Conservation (phyloP, 768 basidiomycete species). For the Pulveroboletus ravenelii region DNA sequence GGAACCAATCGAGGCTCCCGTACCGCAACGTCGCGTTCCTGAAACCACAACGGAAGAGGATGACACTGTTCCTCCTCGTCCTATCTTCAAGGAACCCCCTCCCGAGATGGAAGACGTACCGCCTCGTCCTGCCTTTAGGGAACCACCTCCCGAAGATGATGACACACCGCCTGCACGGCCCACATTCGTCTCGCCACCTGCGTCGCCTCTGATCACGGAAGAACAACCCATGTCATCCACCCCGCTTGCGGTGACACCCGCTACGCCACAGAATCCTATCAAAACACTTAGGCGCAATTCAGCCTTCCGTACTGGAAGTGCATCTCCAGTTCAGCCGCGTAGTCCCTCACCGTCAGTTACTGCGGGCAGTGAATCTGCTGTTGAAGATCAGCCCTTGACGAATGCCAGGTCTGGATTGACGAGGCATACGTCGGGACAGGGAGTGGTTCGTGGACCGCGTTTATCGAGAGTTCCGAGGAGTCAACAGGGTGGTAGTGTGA, state of each 20-base stretch:
- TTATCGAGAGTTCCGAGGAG: constrained; percentile 45
- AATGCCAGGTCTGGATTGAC: constrained; percentile 34
- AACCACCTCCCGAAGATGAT: constrained; percentile 58
- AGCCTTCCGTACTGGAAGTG: constrained; percentile 32
- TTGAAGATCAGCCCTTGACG: constrained; percentile 34
- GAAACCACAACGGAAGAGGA: constrained; percentile 12
- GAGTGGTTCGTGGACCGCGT: constrained; percentile 45
- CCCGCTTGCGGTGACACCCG: constrained; percentile 37
- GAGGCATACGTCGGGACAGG: constrained; percentile 44
- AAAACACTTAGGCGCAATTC: constrained; percentile 33
- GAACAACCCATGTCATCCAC: constrained; percentile 26
- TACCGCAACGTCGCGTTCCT: not conserved
- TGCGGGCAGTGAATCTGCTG: constrained; percentile 24
- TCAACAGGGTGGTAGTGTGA: constrained; percentile 42
- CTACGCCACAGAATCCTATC: constrained; percentile 54
- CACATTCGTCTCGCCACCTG: constrained; percentile 17
- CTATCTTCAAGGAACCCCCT: constrained; percentile 60
- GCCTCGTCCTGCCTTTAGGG: constrained; percentile 51
- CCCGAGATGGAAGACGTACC: constrained; percentile 34
- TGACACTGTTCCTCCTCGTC: constrained; percentile 29
- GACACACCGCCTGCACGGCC: constrained; percentile 26
- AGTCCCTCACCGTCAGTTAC: constrained; percentile 40
- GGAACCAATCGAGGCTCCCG: constrained; percentile 7
- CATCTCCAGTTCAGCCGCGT: constrained; percentile 34
- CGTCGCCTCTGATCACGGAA: constrained; percentile 24